These are phyloP conservation scores for Solioccasus polychromus DNA, from an alignment of 768 basidiomycete genomes.

Conservation along the genomic window DNA sequence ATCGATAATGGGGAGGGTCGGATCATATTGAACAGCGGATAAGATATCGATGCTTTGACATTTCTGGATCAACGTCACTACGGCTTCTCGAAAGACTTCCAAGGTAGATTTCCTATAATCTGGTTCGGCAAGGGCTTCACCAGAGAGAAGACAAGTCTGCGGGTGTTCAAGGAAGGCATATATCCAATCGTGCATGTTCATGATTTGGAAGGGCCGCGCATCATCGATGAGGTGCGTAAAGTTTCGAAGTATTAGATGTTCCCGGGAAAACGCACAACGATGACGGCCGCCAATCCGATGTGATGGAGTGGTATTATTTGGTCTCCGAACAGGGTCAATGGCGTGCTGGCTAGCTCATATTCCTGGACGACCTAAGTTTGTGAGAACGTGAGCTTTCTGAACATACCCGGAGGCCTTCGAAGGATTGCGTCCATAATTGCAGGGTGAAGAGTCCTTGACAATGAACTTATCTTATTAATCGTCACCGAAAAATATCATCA, in stretches of 20 bases:
- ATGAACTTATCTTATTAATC: not conserved
- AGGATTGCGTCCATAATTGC: not conserved
- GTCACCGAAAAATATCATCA: not conserved
- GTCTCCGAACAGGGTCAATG: slow-evolving; percentile 1
- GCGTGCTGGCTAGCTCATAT: slow-evolving; percentile 1
- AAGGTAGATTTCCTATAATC: slow-evolving; percentile 2
- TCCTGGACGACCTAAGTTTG: slow-evolving; percentile 4
- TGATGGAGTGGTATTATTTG: not conserved
- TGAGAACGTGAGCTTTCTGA: not conserved
- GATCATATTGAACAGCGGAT: slow-evolving; percentile 1
- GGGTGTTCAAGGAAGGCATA: slow-evolving; percentile 7
- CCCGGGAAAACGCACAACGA: not conserved
- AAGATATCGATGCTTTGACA: slow-evolving; percentile 4
- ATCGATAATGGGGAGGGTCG: not conserved
- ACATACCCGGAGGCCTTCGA: slow-evolving; percentile 1
- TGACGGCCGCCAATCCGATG: not conserved
- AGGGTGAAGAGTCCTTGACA: not conserved
- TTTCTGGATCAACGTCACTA: not conserved
- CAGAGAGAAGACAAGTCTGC: not conserved
- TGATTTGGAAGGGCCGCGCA: slow-evolving; percentile 5
- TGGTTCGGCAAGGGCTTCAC: not conserved
- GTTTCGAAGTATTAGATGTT: slow-evolving; percentile 3
- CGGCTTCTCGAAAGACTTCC: slow-evolving; percentile 4
- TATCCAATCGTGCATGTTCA: slow-evolving; percentile 8
- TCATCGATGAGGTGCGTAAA: slow-evolving; percentile 4